Evolutionary conservation across 1,284 basidiomycete genomes (phyloP), one percentile per base, ranked within the genome.

Genomic region (Exobasidium rhododendri): DNA sequence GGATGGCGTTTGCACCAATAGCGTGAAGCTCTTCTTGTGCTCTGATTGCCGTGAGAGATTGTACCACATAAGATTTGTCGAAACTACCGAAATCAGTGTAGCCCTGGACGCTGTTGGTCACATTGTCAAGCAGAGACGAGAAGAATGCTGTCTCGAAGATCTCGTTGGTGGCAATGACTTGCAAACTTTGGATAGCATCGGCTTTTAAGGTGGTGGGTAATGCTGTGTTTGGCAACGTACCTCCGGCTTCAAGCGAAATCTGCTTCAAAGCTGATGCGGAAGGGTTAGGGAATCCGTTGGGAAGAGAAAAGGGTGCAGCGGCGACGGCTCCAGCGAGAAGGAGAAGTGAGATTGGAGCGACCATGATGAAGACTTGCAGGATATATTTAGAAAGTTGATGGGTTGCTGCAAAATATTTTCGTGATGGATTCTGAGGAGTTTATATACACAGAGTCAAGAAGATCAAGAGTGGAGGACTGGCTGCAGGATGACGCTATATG

Each of bases 61-160:
- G n/a, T 14, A 66, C 20, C 30, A 61, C 64, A 31, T 62, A 66
- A 28, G 11, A 31, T 20, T 51, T 24, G 63, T 30, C 32, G 14
- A 28, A 32, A 24, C 59, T 32, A 3, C 20, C 63, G 13, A 67
- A 61, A 40, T 66, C 64, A 22, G 58, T 59, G 58, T 66, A 65
- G 14, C 63, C 63, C 10, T 56, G 17, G 5, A 51, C 63, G 43
- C 49, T 40, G 40, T 24, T 28, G 6, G 63, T 65, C 31, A 66
- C 56, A 50, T 66, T 66, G 22, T 62, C 13, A 5, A 65, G 24
- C 35, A 66, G 50, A 20, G 40, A 43, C 4, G 51, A 60, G 46
- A 66, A 66, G 64, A 62, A 66, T 29, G 64, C 63, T n/a, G 53
- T 55, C 53, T 66, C 64, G 30, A 66, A 66, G 58, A 62, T 66